Conservation (phyloP, 2,329 filamentous ascomycete species). For the Macrophomina pseudophaseolina region DNA sequence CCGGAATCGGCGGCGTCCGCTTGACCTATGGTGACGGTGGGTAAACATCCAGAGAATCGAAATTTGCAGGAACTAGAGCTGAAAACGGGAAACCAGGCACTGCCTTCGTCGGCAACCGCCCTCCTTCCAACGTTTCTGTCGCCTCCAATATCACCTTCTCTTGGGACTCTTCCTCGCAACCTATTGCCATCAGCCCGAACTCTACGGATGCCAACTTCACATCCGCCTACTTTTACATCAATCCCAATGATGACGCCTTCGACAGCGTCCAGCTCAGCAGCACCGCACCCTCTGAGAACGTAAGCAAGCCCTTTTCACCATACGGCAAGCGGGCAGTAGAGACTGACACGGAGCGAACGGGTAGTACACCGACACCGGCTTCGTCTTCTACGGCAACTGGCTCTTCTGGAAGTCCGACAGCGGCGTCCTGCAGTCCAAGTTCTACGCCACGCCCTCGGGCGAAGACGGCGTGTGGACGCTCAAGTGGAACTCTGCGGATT, state of each 20-base stretch:
- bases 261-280: conserved; percentile 16
- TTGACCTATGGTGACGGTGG: conserved; percentile 22
- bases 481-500: conserved; percentile 12
- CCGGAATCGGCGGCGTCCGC: conserved; percentile 20
- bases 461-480: conserved; percentile 21
- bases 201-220: conserved; percentile 2
- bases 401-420: conserved; percentile 18
- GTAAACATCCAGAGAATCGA: neutral
- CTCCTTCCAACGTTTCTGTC: conserved; percentile 16
- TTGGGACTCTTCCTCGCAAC: neutral
- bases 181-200: conserved; percentile 10
- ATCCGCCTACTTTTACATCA: conserved; percentile 21
- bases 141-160: conserved; percentile 23
- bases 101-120: conserved; percentile 9
- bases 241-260: conserved; percentile 10
- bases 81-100: neutral
- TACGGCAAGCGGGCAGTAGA: too few relatives aligned
- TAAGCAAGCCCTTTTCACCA: too few relatives aligned
- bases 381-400: conserved; percentile 23
- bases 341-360: too few relatives aligned
- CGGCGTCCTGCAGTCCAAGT: conserved; percentile 16
- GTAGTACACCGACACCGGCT: conserved; percentile 21
- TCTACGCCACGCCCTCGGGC: conserved; percentile 14
- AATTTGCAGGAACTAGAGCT: neutral
- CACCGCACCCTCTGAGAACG: neutral